Evolutionary conservation across 2,329 filamentous ascomycete genomes (phyloP), one percentile per base, ranked within the genome.

Genomic region (Aureobasidium sp.): DNA sequence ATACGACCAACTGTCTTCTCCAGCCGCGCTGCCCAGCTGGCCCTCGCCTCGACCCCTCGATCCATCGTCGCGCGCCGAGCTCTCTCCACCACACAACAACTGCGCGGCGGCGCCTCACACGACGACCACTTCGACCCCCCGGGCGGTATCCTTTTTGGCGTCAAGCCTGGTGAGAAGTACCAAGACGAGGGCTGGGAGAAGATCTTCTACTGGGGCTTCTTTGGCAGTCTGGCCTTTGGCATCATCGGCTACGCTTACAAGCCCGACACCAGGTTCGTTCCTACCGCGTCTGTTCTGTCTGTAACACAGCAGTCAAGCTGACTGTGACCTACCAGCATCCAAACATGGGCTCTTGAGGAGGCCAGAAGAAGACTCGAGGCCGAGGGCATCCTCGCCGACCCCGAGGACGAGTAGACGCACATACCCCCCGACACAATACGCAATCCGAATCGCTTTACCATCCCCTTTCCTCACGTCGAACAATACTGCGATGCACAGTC

Each of bases 281-380:
- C 44, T 44, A 41, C 25, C 20, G 8, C 27, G 44, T 9, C 15
- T 7, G 7, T 2, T n/a, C 14, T 36, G 29, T n/a, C 6, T 14
- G 7, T 25, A 20, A 3, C 1, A 36, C 6, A 45, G 27, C 29
- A 14, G 41, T 57, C 2, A 14, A 22, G 39, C 53, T 57, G 53
- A 57, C 39, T 7, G 17, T 15, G 0, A 34, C 12, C 20, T 5
- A 20, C 29, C 70, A 99, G 94, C 76, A 97, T 99, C 85, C 94
- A 97, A 82, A 97, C 93, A 61, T 99, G 94, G 94, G 94, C 94
- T 66, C 86, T 99, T 47, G 94, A 99, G 79, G 94, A 99, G 80
- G 94, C 94, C 59, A 85, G 94, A 73, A 85, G 94, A 80, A 85
- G 94, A 80, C 86, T 99, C 83, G 94, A 99, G 80, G 89, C 87